Conservation (phyloP, 345 rosid species). For the Hibiscus mutabilis region DNA sequence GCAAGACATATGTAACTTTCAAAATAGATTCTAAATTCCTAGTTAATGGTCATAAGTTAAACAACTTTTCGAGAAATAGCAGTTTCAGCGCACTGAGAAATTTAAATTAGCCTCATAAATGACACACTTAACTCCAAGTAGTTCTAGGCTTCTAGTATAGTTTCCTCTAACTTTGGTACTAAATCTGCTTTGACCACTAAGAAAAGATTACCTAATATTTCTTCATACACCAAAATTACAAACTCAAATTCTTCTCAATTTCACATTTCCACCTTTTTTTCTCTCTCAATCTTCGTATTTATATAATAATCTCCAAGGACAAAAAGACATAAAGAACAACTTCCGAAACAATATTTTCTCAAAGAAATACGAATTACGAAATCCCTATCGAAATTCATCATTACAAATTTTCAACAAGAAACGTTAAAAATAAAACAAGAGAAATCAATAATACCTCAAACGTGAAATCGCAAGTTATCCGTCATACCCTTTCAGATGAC, state of each 20-base stretch:
- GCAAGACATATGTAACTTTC: neutral
- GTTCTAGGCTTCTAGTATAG: neutral
- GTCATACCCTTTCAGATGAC: neutral
- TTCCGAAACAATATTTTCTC: neutral
- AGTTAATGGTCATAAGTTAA: neutral
- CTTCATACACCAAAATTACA: neutral
- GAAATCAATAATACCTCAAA: conserved; percentile 7
- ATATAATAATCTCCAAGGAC: neutral
- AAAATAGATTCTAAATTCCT: neutral
- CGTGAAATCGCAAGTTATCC: neutral
- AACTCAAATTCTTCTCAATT: neutral
- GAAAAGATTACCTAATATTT: neutral
- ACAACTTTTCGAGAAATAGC: neutral
- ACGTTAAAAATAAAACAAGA: neutral
- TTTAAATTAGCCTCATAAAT: neutral
- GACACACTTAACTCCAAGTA: neutral
- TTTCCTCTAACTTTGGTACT: neutral
- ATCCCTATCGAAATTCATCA: neutral
- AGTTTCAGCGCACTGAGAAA: neutral
- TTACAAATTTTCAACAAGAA: neutral
- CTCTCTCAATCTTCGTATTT: neutral
- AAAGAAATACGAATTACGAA: neutral
- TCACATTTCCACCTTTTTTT: neutral
- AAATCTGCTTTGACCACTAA: neutral
- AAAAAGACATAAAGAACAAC: neutral